Percentiles rank a stretch among this genome's conserved stretches.
These are phyloP conservation scores for Aspergillus biplanus DNA, from an alignment of 495 filamentous ascomycete genomes.

Conservation along the genomic window DNA sequence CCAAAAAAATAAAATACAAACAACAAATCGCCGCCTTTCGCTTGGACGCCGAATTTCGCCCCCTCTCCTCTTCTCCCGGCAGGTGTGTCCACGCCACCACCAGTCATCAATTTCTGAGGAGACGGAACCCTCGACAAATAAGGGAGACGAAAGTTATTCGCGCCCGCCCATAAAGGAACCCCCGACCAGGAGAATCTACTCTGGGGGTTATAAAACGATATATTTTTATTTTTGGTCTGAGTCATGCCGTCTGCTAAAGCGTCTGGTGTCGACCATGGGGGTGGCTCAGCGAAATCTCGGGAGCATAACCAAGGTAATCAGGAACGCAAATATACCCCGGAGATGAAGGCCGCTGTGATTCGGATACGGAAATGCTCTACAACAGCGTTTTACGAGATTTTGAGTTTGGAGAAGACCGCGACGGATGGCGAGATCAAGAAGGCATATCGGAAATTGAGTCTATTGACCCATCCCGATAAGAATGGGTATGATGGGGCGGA, in stretches of 20 bases:
- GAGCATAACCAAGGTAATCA: constrained; percentile 95
- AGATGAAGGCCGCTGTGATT: constrained; percentile 88
- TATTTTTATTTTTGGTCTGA: constrained; percentile 12
- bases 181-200: not conserved
- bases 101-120: not conserved
- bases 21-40: constrained; percentile 3
- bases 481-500: constrained; percentile 97
- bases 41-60: constrained; percentile 7
- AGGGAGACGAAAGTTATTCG: not conserved
- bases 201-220: not conserved
- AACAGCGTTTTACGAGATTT: constrained; percentile 94
- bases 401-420: constrained; percentile 72
- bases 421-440: constrained; percentile 91
- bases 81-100: not conserved
- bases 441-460: constrained; percentile 89
- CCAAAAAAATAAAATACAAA: not conserved
- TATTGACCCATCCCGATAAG: constrained; percentile 97
- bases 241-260: constrained; percentile 79
- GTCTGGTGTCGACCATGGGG: constrained; percentile 69
- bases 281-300: constrained; percentile 66
- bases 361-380: constrained; percentile 80
- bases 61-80: constrained; percentile 13
- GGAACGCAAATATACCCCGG: constrained; percentile 82
- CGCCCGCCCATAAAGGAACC: not conserved
- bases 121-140: not conserved